Evolutionary conservation across 306 rosid species (phyloP).

Genomic region (Lathyrus sativus): DNA sequence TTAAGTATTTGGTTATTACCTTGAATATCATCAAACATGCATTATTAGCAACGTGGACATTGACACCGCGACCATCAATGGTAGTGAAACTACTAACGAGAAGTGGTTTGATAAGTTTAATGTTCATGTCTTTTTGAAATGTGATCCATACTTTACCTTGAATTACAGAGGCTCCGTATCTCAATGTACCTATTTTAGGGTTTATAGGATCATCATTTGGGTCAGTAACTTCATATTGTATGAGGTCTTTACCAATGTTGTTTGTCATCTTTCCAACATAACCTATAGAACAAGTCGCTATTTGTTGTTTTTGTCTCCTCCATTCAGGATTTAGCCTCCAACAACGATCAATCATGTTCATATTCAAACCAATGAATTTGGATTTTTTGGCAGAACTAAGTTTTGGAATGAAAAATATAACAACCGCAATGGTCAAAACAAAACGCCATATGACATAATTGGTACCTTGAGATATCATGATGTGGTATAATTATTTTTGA

Average conservation of each 20-base stretch:
- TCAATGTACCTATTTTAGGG: constrained; percentile 34
- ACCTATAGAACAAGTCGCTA: constrained; percentile 38
- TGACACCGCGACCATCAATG: constrained; percentile 44
- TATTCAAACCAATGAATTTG: constrained; percentile 20
- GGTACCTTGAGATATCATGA: constrained; percentile 6
- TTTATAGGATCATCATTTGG: constrained; percentile 36
- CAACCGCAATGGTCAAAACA: constrained; percentile 16
- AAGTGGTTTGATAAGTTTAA: constrained; percentile 33
- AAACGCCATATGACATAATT: neutral
- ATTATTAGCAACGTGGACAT: constrained; percentile 28
- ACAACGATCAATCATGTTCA: constrained; percentile 45
- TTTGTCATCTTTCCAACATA: constrained; percentile 42
- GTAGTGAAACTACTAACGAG: constrained; percentile 50
- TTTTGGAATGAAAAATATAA: constrained; percentile 1
- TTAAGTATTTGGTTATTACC: constrained; percentile 1
- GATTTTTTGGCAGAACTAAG: constrained; percentile 18
- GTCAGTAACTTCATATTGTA: constrained; percentile 42
- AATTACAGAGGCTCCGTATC: constrained; percentile 43
- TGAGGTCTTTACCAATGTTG: constrained; percentile 30
- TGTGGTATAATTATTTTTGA: neutral
- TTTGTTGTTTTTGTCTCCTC: constrained; percentile 29
- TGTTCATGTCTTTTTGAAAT: constrained; percentile 40
- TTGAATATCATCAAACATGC: constrained; percentile 46
- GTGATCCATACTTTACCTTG: constrained; percentile 47
- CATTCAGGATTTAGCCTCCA: constrained; percentile 42